These are phyloP conservation scores for Raphanus raphanistrum DNA, from an alignment of 345 rosid species.

Conservation along the genomic window DNA sequence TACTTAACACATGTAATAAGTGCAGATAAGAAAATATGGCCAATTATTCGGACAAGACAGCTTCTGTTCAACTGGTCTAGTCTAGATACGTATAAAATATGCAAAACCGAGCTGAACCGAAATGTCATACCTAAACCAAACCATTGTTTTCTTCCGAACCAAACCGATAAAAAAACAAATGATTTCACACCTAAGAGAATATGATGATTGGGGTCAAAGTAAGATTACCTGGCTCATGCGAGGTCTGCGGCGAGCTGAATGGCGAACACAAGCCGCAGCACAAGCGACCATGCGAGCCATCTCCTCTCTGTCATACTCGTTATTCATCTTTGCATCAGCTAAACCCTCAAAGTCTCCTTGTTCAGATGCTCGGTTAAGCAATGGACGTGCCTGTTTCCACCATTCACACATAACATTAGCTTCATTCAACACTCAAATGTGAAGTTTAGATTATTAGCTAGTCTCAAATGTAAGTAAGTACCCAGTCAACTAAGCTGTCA, in stretches of 20 bases:
- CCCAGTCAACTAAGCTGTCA: conserved; percentile 91
- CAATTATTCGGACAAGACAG: background rate
- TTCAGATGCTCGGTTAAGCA: conserved; percentile 63
- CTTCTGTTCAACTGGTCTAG: background rate
- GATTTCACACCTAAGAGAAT: background rate
- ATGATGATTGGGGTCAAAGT: background rate
- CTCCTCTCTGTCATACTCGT: conserved; percentile 57
- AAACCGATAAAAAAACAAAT: too few relatives aligned
- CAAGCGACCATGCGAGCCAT: conserved; percentile 81
- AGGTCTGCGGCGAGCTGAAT: conserved; percentile 80
- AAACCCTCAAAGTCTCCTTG: conserved; percentile 59
- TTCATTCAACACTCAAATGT: conserved; percentile 1
- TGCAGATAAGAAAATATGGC: background rate
- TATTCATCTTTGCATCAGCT: conserved; percentile 58
- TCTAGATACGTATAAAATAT: too few relatives aligned
- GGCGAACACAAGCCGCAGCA: conserved; percentile 84
- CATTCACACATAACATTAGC: conserved; percentile 11
- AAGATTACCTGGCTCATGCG: conserved; percentile 69
- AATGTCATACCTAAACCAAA: too few relatives aligned
- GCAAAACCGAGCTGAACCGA: background rate
- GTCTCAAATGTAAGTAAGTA: conserved; percentile 57
- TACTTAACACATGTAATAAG: background rate
- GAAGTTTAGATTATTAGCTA: too few relatives aligned
- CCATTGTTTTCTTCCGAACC: too few relatives aligned
- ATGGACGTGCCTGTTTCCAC: conserved; percentile 66